These are phyloP conservation scores for Linum lewisii DNA, from an alignment of 345 rosid species.

Conservation along the genomic window DNA sequence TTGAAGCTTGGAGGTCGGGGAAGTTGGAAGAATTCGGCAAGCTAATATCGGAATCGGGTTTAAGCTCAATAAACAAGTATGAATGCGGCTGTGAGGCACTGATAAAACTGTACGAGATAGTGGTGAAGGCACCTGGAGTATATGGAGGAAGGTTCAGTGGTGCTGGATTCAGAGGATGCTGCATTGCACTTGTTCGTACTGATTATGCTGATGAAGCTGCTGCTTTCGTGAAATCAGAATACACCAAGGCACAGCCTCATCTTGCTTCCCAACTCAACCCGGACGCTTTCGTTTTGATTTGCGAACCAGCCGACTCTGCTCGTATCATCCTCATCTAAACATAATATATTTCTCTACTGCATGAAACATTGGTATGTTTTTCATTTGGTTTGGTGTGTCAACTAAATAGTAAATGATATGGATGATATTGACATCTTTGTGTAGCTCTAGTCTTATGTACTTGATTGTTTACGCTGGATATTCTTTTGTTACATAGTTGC, in stretches of 20 bases:
- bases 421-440: no score
- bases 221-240: conserved; percentile 46
- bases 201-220: conserved; percentile 55
- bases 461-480: no score
- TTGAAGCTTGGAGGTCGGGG: conserved; percentile 77
- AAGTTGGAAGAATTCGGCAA: conserved; percentile 56
- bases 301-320: conserved; percentile 69
- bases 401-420: no score
- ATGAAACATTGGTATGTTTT: no score
- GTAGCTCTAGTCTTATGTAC: no score
- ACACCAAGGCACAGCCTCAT: conserved; percentile 53
- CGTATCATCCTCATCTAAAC: no score
- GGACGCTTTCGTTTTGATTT: conserved; percentile 41
- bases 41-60: conserved; percentile 79
- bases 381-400: no score
- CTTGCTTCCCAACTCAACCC: conserved; percentile 38
- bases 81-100: conserved; percentile 88
- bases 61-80: conserved; percentile 79
- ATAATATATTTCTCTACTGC: no score
- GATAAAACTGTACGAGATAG: conserved; percentile 64
- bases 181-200: conserved; percentile 64
- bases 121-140: conserved; percentile 66
- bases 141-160: conserved; percentile 87
- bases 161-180: conserved; percentile 91
- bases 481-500: no score